phyloP scores from a whole-genome alignment of 441 rosid genomes.

The Dalechampia spathulata region DNA sequence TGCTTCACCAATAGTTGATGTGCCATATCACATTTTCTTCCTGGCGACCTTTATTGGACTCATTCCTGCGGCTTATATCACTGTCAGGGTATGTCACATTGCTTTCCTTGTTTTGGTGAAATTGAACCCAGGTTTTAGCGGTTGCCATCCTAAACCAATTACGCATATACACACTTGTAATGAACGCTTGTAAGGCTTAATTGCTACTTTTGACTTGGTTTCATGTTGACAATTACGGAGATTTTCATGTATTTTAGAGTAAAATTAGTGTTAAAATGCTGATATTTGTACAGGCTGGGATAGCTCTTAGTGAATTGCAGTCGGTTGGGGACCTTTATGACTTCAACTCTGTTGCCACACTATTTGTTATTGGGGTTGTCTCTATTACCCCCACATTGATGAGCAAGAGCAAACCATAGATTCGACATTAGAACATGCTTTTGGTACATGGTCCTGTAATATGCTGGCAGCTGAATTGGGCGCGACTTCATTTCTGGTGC shows the following conservation, averaged over 20 bases:
- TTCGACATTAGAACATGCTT: constrained; percentile 7
- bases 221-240: neutral
- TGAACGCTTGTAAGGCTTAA: neutral
- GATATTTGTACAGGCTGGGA: constrained; percentile 58
- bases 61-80: constrained; percentile 82
- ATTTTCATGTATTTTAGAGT: neutral
- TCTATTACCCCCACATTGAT: constrained; percentile 68
- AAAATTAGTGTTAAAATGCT: neutral
- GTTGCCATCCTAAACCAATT: too few species aligned
- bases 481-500: constrained; percentile 17
- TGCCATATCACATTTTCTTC: constrained; percentile 84
- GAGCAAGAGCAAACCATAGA: constrained; percentile 39
- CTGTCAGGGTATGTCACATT: constrained; percentile 57
- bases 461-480: neutral
- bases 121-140: neutral
- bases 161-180: too few species aligned
- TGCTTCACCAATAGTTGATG: constrained; percentile 86
- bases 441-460: constrained; percentile 10
- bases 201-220: neutral
- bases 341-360: constrained; percentile 68
- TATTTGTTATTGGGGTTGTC: constrained; percentile 66
- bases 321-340: constrained; percentile 74
- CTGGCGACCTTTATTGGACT: constrained; percentile 70
- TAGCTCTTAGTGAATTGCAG: constrained; percentile 75
- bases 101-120: neutral